Evolutionary conservation across 2,329 filamentous ascomycete species (phyloP), one percentile per base, ranked within the genome.

Genomic region (Westerdykella ornata): DNA sequence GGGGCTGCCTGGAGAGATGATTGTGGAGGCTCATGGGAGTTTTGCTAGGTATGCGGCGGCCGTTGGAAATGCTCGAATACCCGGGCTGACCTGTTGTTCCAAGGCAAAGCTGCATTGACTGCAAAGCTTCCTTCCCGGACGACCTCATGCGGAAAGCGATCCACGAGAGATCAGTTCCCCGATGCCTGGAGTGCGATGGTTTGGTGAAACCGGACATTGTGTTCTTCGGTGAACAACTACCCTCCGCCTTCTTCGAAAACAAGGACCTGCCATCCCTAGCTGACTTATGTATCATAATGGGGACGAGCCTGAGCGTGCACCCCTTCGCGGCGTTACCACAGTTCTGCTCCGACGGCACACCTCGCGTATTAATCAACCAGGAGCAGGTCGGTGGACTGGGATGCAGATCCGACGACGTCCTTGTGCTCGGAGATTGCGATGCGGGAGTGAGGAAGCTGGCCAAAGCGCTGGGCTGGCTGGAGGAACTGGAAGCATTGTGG

Each of bases 161-260:
- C 16, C 67, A 74, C 3, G 72, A 71, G 28, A 83, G 79, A 17
- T 72, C 79, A 18, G 84, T 94, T 0, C 87, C 90, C 0, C 72
- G 70, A 45, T 97, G 90, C 62, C 50, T 67, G 30, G 67, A 70
- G 4, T 97, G 90, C 62, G 71, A 76, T 28, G 89, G 89, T 0
- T 70, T 92, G 2, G 87, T 96, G 29, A 96, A 96, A 68, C 89
- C 89, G 0, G 87, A 95, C 56, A 95, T 96, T 59, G 88, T 94
- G 26, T 96, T 96, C 68, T 96, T 95, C 54, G 88, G 88, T 38
- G 88, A 94, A 60, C 66, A 76, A 1, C 67, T 89, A 2, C 85
- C 85, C 0, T 62, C 68, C 5, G 68, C 66, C 0, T 94, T 94
- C 65, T 81, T 82, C 58, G 60, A 68, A 5, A 80, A 78, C 44